Evolutionary conservation across 1,284 basidiomycete species (phyloP).

Genomic region (Boletus semigastroideus): DNA sequence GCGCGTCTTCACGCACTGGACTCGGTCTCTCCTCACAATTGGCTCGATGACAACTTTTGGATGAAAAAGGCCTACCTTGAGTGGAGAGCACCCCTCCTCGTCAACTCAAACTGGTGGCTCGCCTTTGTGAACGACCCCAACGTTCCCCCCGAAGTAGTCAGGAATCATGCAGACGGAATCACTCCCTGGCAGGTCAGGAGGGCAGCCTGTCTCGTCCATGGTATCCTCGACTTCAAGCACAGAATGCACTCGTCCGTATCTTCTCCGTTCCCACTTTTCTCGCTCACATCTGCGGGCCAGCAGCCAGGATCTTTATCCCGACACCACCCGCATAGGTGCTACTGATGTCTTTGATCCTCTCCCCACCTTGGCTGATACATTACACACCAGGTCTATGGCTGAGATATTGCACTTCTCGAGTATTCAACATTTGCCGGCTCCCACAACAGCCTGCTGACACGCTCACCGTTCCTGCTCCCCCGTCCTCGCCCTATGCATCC

Average conservation of each 20-base stretch:
- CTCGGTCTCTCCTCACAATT: slow-evolving; percentile 83
- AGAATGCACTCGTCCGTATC: slow-evolving; percentile 57
- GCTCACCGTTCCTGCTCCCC: slow-evolving; percentile 46
- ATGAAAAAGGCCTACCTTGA: slow-evolving; percentile 87
- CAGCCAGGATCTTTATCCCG: slow-evolving; percentile 56
- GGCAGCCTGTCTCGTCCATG: slow-evolving; percentile 80
- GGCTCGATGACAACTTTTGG: slow-evolving; percentile 97
- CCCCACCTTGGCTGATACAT: slow-evolving; percentile 1
- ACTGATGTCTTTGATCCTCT: not conserved
- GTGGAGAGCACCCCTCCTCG: slow-evolving; percentile 82
- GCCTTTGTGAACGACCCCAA: slow-evolving; percentile 69
- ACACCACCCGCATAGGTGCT: slow-evolving; percentile 57
- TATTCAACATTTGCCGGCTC: slow-evolving; percentile 79
- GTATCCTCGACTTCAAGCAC: slow-evolving; percentile 80
- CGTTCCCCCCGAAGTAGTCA: slow-evolving; percentile 48
- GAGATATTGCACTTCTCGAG: slow-evolving; percentile 52
- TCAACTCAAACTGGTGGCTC: slow-evolving; percentile 99
- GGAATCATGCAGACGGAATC: slow-evolving; percentile 46
- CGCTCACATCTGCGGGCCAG: slow-evolving; percentile 4
- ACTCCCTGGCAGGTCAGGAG: slow-evolving; percentile 85
- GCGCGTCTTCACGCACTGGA: slow-evolving; percentile 82
- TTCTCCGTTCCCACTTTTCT: not conserved
- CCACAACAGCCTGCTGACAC: slow-evolving; percentile 67
- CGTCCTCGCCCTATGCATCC: slow-evolving; percentile 43
- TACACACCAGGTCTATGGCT: slow-evolving; percentile 59